phyloP scores from a whole-genome alignment of 176 grass and related monocot species.

The Oryza longistaminata region DNA sequence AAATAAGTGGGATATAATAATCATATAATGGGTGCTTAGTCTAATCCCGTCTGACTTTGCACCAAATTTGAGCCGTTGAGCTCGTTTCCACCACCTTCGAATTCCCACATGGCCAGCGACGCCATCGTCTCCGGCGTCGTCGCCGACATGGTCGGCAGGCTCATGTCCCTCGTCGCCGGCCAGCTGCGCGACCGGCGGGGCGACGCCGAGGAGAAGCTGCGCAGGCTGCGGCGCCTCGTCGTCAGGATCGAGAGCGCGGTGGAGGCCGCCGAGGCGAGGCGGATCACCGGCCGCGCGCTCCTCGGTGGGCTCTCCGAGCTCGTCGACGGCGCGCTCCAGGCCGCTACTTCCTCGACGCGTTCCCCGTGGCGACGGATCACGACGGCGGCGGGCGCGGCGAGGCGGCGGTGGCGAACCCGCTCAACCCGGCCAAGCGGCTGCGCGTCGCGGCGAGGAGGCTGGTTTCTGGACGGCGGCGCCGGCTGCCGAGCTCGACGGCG shows the following conservation, averaged over 20 bases:
- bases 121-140: slow-evolving; percentile 20
- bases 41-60: no score
- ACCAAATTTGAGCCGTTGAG: no score
- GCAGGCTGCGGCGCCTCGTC: background rate
- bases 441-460: slow-evolving; percentile 20
- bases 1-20: no score
- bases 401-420: no score
- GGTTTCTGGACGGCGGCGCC: background rate
- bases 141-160: slow-evolving; percentile 8
- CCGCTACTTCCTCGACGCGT: no score
- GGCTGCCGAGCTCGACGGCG: background rate
- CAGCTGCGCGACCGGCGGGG: background rate
- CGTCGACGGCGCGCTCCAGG: background rate
- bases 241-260: slow-evolving; percentile 16
- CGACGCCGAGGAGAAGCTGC: slow-evolving; percentile 19
- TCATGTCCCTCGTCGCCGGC: slow-evolving; percentile 15
- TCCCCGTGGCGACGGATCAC: no score
- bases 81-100: background rate
- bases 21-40: no score
- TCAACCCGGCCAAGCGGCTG: slow-evolving; percentile 17
- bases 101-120: slow-evolving; percentile 11
- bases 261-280: background rate
- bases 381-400: no score
- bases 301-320: background rate
- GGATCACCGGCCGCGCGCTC: slow-evolving; percentile 22